Percentiles rank a stretch among this genome's conserved stretches.
Evolutionary conservation across 1,139 yeast species (phyloP).

Genomic region (Taphrina pruni): DNA sequence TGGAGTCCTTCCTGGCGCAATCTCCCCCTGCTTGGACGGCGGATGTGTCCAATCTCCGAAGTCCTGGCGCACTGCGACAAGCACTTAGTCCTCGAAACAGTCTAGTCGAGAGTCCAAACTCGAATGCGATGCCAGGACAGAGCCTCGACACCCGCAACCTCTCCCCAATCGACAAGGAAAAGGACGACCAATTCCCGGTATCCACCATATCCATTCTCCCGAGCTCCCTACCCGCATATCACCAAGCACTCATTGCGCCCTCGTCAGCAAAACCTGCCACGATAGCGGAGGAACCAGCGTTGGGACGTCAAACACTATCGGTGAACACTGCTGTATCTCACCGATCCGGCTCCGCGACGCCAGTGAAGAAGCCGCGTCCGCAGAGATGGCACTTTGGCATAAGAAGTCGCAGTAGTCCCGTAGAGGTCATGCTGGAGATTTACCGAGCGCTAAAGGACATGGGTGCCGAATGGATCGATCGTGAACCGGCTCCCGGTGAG

Average conservation of each 20-base stretch:
- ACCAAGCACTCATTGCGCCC: constrained; percentile 88
- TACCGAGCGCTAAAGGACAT: constrained; percentile 89
- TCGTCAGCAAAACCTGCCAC: constrained; percentile 46
- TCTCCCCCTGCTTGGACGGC: constrained; percentile 55
- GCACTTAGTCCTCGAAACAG: constrained; percentile 41
- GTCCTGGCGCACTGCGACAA: constrained; percentile 49
- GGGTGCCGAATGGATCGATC: constrained; percentile 91
- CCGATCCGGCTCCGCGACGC: constrained; percentile 46
- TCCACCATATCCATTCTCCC: constrained; percentile 56
- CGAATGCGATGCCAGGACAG: constrained; percentile 5
- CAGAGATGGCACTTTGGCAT: constrained; percentile 99
- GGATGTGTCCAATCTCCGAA: constrained; percentile 39
- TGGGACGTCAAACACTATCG: constrained; percentile 52
- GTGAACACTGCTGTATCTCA: constrained; percentile 51
- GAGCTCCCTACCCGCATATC: constrained; percentile 90
- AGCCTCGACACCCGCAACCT: constrained; percentile 17
- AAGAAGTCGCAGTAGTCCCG: constrained; percentile 91
- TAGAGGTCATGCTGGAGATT: constrained; percentile 98
- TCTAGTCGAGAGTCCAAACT: constrained; percentile 12
- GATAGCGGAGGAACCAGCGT: constrained; percentile 33
- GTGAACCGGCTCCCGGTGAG: constrained; percentile 31
- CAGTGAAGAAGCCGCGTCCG: constrained; percentile 44
- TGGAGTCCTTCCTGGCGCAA: constrained; percentile 43
- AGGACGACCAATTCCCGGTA: constrained; percentile 12
- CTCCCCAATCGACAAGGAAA: constrained; percentile 22